Base-by-base conservation (phyloP, 169 alveolate species). In the Ichthyophthirius multifiliis region DNA sequence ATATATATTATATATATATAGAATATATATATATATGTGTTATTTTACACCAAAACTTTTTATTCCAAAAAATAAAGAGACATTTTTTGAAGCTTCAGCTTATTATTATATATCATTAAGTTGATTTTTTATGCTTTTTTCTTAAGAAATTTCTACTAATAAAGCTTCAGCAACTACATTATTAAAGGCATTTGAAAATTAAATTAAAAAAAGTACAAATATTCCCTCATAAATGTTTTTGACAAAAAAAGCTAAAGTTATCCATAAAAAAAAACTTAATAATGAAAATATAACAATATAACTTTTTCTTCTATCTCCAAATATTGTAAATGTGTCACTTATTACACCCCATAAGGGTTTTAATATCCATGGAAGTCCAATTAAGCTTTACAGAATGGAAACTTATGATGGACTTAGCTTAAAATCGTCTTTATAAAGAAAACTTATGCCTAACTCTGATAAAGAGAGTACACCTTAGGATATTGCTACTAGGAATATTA, bases 11-110 rank as follows among this genome's bases (percentile, higher is more conserved):
- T n/a, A n/a, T n/a, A n/a, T n/a, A n/a, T n/a, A n/a, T n/a, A n/a
- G n/a, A n/a, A n/a, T n/a, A n/a, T n/a, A n/a, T n/a, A n/a, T n/a
- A n/a, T n/a, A n/a, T n/a, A n/a, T n/a, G n/a, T n/a, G n/a, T n/a
- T n/a, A n/a, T n/a, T 20, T 55, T 55, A 55, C 71, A 55, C 99
- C 99, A 43, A 94, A 74, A 20, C 98, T 96, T 77, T 95, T 96
- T 16, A 97, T 88, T 16, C 97, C 97, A 82, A 97, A 93, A 76
- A 95, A 97, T 64, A 95, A 95, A 1, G 98, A 92, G 16, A 97
- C 97, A 73, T 89, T 90, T 67, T 92, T 93, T 16, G 92, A 89
- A 4, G 96, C 97, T 45, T 77, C 85, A 47, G 80, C 84, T 78
- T 83, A 63, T 34, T 44, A 31, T 30, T 83, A 43, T 31, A 47